phyloP scores from a whole-genome alignment of 345 rosid genomes.

The Pistacia vera region DNA sequence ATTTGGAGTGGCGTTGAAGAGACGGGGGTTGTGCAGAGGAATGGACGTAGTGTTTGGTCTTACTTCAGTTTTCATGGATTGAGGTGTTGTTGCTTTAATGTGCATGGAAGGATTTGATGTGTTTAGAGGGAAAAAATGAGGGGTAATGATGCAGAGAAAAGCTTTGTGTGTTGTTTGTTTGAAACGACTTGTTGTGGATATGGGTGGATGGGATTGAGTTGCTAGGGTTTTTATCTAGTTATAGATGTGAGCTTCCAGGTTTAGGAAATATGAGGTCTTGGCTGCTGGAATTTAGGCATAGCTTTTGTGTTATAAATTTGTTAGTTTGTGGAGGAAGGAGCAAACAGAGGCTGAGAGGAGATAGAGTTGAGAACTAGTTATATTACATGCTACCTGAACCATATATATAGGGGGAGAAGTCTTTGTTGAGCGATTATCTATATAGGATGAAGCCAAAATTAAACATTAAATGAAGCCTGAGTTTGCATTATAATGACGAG shows the following conservation, averaged over 20 bases:
- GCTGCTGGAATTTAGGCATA: constrained; percentile 3
- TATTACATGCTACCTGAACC: constrained; percentile 14
- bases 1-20: constrained; percentile 36
- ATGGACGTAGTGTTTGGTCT: constrained; percentile 43
- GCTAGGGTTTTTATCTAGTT: constrained; percentile 35
- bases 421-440: constrained; percentile 23
- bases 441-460: constrained; percentile 26
- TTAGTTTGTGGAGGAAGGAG: neutral
- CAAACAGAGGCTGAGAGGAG: neutral
- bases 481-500: constrained; percentile 21
- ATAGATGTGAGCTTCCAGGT: constrained; percentile 1
- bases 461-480: constrained; percentile 15
- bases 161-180: neutral
- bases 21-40: constrained; percentile 42
- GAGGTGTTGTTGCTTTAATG: constrained; percentile 20
- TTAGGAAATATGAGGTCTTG: constrained; percentile 14
- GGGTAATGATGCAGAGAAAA: neutral
- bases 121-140: neutral
- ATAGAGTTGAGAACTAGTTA: neutral
- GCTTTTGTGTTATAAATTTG: constrained; percentile 1
- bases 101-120: constrained; percentile 26
- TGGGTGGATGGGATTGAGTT: constrained; percentile 30
- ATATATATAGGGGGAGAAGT: constrained; percentile 18
- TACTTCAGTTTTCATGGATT: constrained; percentile 49
- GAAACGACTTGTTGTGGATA: constrained; percentile 22